Evolutionary conservation across 495 filamentous ascomycete genomes (phyloP), one percentile per base, ranked within the genome.

Genomic region (Trichoderma erinaceum): DNA sequence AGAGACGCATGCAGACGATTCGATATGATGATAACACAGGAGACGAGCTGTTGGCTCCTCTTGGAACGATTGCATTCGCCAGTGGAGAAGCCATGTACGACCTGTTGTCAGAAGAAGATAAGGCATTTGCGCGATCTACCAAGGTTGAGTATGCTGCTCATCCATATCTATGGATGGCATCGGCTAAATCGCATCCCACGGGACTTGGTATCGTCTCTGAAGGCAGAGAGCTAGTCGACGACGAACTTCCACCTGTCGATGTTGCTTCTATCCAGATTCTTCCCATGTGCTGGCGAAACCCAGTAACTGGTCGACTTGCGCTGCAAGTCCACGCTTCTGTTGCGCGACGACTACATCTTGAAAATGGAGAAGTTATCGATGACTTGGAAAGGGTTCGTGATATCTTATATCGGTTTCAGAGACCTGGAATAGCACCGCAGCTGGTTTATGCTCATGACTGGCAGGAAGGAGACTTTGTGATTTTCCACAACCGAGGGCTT

Each of bases 81-180:
- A 86, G 83, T 13, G 87, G 87, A 3, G 86, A 89, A 73, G 77
- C 78, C 3, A 90, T 89, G 85, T 90, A 84, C 71, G 80, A 87
- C n/a, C 68, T 82, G 6, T 79, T 92, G 0, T 88, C 86, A n/a
- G 79, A 83, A 0, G 81, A 83, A 46, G 88, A 91, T 68, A 86
- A 90, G 74, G 81, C 84, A 63, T 89, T 92, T 70, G 88, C 81
- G 15, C 82, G 83, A 16, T 81, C 79, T 12, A 86, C 87, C 66
- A 81, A 79, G 21, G 80, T 91, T 21, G 87, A 91, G 78, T 91
- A 92, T 68, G 88, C 89, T 0, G 84, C 89, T 38, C 89, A 92
- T 68, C 89, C 89, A 58, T 91, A 92, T 77, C 84, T 91, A 70
- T 92, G 89, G 89, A 91, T 91, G 86, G 84, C 80, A 65, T 75